Conservation (phyloP, 306 rosid genomes). For the Cucumis melo region DNA sequence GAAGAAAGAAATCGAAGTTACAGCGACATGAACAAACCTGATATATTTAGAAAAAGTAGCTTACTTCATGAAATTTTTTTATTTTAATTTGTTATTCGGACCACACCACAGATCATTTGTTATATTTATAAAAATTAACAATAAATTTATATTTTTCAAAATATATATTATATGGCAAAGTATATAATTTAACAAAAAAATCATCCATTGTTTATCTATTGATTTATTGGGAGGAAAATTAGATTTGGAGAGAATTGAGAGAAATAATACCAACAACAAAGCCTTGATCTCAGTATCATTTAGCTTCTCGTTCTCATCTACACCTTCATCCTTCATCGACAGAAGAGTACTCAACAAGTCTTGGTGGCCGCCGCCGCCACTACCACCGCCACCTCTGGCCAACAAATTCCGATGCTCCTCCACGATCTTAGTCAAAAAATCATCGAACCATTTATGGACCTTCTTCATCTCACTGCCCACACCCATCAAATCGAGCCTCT, state of each 20-base stretch:
- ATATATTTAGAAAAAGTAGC: too few relatives aligned
- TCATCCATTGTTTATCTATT: too few relatives aligned
- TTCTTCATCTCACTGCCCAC: conserved; percentile 44
- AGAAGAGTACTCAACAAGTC: conserved; percentile 43
- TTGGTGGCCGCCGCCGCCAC: conserved; percentile 12
- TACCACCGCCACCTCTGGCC: neutral
- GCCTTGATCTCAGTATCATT: conserved; percentile 61
- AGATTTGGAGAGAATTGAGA: neutral
- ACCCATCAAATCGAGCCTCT: conserved; percentile 53
- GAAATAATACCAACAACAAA: conserved; percentile 33
- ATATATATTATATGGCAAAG: too few relatives aligned
- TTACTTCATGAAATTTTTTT: too few relatives aligned
- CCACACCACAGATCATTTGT: too few relatives aligned
- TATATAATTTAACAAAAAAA: too few relatives aligned
- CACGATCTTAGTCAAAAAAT: conserved; percentile 31
- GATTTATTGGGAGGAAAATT: too few relatives aligned
- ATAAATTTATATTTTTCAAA: too few relatives aligned
- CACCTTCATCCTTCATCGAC: conserved; percentile 23
- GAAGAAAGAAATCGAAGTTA: too few relatives aligned
- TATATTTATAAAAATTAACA: too few relatives aligned
- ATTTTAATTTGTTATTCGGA: too few relatives aligned
- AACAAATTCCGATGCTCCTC: conserved; percentile 30
- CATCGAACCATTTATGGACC: conserved; percentile 50
- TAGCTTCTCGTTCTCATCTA: conserved; percentile 30
- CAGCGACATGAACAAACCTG: too few relatives aligned